Conservation (phyloP, 371 early-diverging fungal genomes). For the Dipsacomyces acuminosporus region DNA sequence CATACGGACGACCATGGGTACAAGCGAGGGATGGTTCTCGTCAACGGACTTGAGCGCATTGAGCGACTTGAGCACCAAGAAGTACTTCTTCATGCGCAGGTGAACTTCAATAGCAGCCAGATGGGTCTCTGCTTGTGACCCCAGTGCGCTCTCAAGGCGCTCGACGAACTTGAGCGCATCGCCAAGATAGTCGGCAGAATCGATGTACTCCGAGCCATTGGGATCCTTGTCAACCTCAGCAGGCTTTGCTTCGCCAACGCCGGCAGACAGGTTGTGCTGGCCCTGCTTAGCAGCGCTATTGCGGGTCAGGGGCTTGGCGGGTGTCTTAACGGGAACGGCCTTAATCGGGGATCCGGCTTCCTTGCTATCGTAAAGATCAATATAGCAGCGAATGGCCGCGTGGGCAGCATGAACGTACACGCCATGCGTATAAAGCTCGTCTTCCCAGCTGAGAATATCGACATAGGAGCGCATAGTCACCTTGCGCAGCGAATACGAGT, state of each 20-base stretch:
- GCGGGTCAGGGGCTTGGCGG: slow-evolving; percentile 54
- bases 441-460: slow-evolving; percentile 72
- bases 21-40: slow-evolving; percentile 50
- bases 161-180: slow-evolving; percentile 73
- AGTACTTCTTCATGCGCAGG: slow-evolving; percentile 68
- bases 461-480: slow-evolving; percentile 82
- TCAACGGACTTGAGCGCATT: slow-evolving; percentile 55
- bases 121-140: slow-evolving; percentile 54
- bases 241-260: slow-evolving; percentile 50
- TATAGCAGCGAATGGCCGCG: slow-evolving; percentile 67
- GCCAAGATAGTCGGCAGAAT: slow-evolving; percentile 60
- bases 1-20: slow-evolving; percentile 52
- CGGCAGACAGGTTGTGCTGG: slow-evolving; percentile 52
- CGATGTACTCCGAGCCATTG: slow-evolving; percentile 58
- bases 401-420: slow-evolving; percentile 72
- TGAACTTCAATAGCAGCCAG: slow-evolving; percentile 71
- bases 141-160: slow-evolving; percentile 50
- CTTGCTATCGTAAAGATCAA: slow-evolving; percentile 59
- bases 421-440: slow-evolving; percentile 63
- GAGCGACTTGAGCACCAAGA: slow-evolving; percentile 67
- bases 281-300: slow-evolving; percentile 60
- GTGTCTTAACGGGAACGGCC: slow-evolving; percentile 46
- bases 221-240: slow-evolving; percentile 61
- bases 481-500: slow-evolving; percentile 88
- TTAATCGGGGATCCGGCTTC: slow-evolving; percentile 21